phyloP scores from a whole-genome alignment of 148 eudicot genomes.

The Spergularia bocconei region DNA sequence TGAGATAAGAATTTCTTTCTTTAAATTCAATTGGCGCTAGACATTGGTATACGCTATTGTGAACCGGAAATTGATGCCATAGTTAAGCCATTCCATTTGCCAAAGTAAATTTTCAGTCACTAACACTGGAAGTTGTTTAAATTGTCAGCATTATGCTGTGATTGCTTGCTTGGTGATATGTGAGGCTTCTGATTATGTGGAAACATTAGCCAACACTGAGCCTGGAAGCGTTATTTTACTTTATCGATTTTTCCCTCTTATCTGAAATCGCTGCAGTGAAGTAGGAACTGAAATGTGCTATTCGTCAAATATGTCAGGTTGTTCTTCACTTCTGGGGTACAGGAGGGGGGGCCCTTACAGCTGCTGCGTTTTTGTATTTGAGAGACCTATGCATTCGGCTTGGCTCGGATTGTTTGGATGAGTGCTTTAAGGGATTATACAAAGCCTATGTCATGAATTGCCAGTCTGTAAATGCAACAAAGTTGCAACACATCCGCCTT shows the following conservation, averaged over 20 bases:
- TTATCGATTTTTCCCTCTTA: no score
- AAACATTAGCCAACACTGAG: no score
- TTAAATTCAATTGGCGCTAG: background rate
- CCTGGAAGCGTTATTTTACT: background rate
- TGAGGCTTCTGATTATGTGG: background rate
- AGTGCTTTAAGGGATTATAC: slow-evolving; percentile 90
- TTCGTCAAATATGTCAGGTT: slow-evolving; percentile 52
- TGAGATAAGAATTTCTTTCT: background rate
- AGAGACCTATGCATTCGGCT: slow-evolving; percentile 79
- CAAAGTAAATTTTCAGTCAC: background rate
- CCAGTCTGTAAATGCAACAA: slow-evolving; percentile 65
- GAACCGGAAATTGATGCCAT: background rate
- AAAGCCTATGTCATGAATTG: slow-evolving; percentile 88
- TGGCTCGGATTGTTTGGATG: slow-evolving; percentile 87
- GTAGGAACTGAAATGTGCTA: background rate
- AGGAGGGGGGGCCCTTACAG: slow-evolving; percentile 79
- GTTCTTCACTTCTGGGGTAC: slow-evolving; percentile 95
- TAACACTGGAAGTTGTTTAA: background rate
- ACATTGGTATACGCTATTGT: background rate
- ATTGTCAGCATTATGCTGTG: background rate
- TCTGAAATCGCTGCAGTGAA: background rate
- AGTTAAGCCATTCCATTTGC: background rate
- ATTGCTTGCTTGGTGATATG: background rate
- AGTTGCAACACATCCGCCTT: slow-evolving; percentile 83
- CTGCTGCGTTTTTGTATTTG: slow-evolving; percentile 72